Evolutionary conservation across 2,329 filamentous ascomycete species (phyloP).

Genomic region (Fusarium udum): DNA sequence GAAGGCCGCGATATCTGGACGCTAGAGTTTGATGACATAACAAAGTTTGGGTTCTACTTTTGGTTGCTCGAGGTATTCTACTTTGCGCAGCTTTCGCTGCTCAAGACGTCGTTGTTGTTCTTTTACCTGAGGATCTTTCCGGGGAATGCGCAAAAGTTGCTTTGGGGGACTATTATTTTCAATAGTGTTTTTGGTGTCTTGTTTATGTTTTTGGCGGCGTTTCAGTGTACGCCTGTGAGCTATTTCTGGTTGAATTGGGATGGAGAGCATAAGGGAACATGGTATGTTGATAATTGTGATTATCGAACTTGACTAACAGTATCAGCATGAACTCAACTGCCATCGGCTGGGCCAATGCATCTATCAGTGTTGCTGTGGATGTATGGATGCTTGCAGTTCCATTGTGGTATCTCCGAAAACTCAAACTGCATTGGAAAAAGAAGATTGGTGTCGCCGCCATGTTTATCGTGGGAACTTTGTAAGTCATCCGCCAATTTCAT

Average conservation of each 20-base stretch:
- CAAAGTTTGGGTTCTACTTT: slow-evolving; percentile 43
- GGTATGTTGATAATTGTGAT: slow-evolving; percentile 31
- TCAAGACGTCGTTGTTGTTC: slow-evolving; percentile 54
- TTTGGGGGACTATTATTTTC: slow-evolving; percentile 48
- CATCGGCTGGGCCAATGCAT: slow-evolving; percentile 55
- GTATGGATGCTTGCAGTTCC: slow-evolving; percentile 55
- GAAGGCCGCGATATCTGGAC: slow-evolving; percentile 51
- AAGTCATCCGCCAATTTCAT: slow-evolving; percentile 2
- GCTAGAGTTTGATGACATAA: slow-evolving; percentile 33
- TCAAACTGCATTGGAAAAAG: slow-evolving; percentile 52
- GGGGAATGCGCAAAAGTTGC: slow-evolving; percentile 34
- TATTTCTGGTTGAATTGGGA: slow-evolving; percentile 56
- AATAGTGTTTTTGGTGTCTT: slow-evolving; percentile 43
- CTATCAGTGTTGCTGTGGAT: slow-evolving; percentile 54
- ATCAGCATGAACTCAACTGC: slow-evolving; percentile 49
- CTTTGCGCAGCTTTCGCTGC: slow-evolving; percentile 49
- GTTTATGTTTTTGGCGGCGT: slow-evolving; percentile 48
- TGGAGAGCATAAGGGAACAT: slow-evolving; percentile 50
- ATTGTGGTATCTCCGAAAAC: slow-evolving; percentile 48
- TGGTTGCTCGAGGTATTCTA: slow-evolving; percentile 52
- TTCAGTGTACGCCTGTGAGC: slow-evolving; percentile 52
- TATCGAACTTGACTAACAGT: not conserved
- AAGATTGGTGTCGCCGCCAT: slow-evolving; percentile 55
- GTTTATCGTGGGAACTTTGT: slow-evolving; percentile 56
- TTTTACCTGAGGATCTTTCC: slow-evolving; percentile 57